A percentile compares a stretch with the other conserved stretches of the same genome.
Conservation (phyloP, 2,329 filamentous ascomycete species). For the Apiospora rasikravindrae region DNA sequence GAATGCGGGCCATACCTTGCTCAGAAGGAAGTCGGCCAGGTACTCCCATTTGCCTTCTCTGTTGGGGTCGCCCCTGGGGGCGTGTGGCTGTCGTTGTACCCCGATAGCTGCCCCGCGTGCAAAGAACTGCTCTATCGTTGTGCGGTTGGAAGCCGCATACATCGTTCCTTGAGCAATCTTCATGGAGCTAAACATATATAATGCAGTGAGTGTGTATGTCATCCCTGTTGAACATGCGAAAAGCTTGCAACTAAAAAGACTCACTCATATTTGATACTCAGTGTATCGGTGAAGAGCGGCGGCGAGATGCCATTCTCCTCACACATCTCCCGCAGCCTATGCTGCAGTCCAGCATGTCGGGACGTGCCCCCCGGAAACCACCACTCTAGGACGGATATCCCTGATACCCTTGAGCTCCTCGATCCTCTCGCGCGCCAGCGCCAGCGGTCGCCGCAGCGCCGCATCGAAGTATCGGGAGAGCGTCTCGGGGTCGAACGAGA, state of each 20-base stretch:
- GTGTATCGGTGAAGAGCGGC: neutral
- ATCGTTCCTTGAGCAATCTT: constrained; percentile 25
- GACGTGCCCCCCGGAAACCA: neutral
- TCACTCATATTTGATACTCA: neutral
- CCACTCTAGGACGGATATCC: neutral
- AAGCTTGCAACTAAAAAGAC: neutral
- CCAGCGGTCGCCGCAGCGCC: neutral
- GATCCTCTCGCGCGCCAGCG: neutral
- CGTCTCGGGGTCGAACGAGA: neutral
- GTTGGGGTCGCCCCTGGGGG: neutral
- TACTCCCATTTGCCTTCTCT: neutral
- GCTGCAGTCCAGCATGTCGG: neutral
- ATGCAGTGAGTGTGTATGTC: too few relatives aligned
- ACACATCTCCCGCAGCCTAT: neutral
- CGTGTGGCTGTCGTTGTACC: constrained; percentile 21
- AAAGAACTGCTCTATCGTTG: constrained; percentile 23
- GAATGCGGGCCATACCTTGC: neutral
- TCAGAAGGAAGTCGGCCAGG: neutral
- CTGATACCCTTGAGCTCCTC: neutral
- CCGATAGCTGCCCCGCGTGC: constrained; percentile 23
- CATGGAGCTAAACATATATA: neutral
- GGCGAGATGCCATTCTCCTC: neutral
- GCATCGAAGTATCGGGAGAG: neutral
- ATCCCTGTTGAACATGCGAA: too few relatives aligned
- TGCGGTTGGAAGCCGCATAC: constrained; percentile 22